Base-by-base conservation (phyloP, 2,329 filamentous ascomycete genomes). In the Fusarium camptoceras region DNA sequence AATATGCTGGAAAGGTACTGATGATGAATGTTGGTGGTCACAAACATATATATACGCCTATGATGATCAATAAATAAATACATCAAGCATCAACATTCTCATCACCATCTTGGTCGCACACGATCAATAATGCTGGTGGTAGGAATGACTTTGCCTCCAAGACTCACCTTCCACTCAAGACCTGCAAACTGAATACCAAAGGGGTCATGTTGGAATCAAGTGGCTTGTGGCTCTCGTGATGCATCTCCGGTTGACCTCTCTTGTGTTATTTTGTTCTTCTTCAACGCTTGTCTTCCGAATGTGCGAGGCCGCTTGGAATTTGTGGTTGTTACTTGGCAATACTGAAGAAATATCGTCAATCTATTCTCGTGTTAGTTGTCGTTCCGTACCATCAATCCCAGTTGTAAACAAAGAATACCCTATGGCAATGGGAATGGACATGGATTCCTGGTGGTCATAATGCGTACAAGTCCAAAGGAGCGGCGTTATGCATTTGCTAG, bases 131-230 rank as follows among this genome's bases (percentile, higher is more conserved):
- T 62, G 39, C 37, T 46, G 43, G 34, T n/a, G 47, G 55, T 39
- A 22, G 43, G 27, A 30, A 67, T 63, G 24, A 25, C 22, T 49
- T 66, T 55, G 30, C 43, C 48, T 66, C 37, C 62, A 46, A 61
- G 48, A 61, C 63, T 61, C 31, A 39, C 55, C 44, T 47, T 42
- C 20, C 42, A 50, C 44, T 34, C 18, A 47, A 53, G 50, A 68
- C 49, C 67, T 70, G 59, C 67, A 70, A 67, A 22, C 30, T 30
- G 46, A 68, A 68, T 59, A 12, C 67, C 67, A 51, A 68, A 41
- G 54, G 53, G 44, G 58, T 55, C 34, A 27, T 51, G 24, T 41
- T 70, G 58, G 41, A 51, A 57, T 55, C 27, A 20, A 25, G 44
- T 66, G 55, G 62, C 64, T 50, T 28, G 18, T 16, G 20, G n/a